Evolutionary conservation across 495 filamentous ascomycete genomes (phyloP), one percentile per base, ranked within the genome.

Genomic region (Lasiosphaeriaceae sp.): DNA sequence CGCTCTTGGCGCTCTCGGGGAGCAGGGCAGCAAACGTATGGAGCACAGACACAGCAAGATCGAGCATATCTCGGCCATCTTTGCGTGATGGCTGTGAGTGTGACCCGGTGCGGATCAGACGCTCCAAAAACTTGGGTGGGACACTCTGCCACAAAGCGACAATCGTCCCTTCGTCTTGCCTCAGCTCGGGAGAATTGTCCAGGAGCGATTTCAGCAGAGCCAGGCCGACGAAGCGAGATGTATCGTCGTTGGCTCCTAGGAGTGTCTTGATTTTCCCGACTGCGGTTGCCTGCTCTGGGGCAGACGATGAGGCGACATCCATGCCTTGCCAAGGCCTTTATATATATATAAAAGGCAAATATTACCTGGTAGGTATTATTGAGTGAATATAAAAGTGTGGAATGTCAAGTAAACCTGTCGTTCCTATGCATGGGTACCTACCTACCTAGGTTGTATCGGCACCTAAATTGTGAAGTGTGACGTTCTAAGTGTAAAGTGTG

Each of bases 181-280:
- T 57, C 26, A 80, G 65, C 23, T 79, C 71, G 1, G 71, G 62
- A 0, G 75, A 69, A 52, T 83, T 84, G 63, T 85, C 83, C 2
- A 87, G 70, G 4, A 86, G 66, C 8, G 82, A 77, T 54, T 81
- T 85, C 37, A 87, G 66, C 41, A 87, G 68, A 0, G 85, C 80
- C n/a, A 88, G 71, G 0, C 85, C 85, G 37, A 87, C 83, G 51
- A 88, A 86, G 48, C 81, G 78, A 5, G 80, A 80, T 0, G 84
- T 87, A 58, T 88, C 85, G 61, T 85, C 80, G 19, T 80, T 82
- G 54, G 81, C 59, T 45, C 71, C 70, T 8, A 88, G 74, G 20
- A 83, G 70, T 0, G 69, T 60, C 49, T 76, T 61, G 44, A 80
- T 73, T 52, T 78, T 77, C 39, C 71, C 57, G 46, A 77, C 37